Base-by-base conservation (phyloP, 1,284 basidiomycete species). In the Leccinum pseudoinsigne region DNA sequence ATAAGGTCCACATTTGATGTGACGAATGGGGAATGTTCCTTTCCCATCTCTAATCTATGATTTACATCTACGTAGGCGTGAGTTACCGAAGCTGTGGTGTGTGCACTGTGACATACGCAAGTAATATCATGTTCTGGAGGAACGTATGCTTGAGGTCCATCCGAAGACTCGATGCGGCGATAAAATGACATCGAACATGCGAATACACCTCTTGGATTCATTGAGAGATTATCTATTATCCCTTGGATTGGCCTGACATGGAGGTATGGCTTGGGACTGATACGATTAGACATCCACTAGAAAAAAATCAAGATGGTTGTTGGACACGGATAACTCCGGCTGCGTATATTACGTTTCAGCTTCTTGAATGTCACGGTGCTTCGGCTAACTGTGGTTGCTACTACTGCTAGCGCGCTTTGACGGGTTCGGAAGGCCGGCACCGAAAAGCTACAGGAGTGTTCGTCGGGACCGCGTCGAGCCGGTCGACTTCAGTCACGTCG, bases 11-110 rank as follows among this genome's bases (percentile, higher is more conserved):
- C 18, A 16, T 51, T 26, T 9, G 50, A 23, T 50, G 21, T 14
- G 21, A 9, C 2, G 12, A 23, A 23, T 14, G 21, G 11, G 23
- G 21, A 12, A 23, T 14, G 6, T 42, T 68, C 72, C 28, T 51
- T 58, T 21, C 31, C 4, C 64, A 70, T 74, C 28, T 23, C 58
- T 21, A 18, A 42, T 16, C 11, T 12, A 57, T 31, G 26, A 23
- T 55, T 12, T 16, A 23, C 12, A 11, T 7, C 3, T 50, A 21
- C 5, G 45, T 18, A 2, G 10, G 21, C n/a, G 6, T 10, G 11
- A 21, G 18, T 34, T 11, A 34, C 34, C 38, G 14, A 40, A 40
- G 38, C 38, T 40, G 14, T 40, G 7, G 38, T 40, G 8, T 40
- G 12, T 36, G 36, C 34, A 34, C 34, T 34, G 34, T 34, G 12